Evolutionary conservation across 139 green algal genomes (phyloP).

Genomic region (Micractinium conductrix): DNA sequence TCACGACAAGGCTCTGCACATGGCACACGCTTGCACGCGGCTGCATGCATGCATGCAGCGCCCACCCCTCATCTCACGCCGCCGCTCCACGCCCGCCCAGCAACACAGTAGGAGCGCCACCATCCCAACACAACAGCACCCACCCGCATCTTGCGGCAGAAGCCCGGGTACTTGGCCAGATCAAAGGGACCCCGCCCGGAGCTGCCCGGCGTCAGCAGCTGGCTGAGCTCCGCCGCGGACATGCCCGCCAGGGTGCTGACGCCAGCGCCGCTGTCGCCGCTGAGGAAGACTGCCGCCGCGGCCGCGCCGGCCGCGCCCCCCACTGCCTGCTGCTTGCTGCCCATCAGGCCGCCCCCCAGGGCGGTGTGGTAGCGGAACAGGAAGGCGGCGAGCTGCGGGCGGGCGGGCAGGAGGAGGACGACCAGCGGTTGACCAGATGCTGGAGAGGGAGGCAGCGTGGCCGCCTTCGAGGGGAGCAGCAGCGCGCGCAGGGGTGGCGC

Average conservation of each 20-base stretch:
- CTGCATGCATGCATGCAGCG: background rate
- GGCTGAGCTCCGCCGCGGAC: background rate
- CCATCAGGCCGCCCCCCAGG: too few relatives aligned
- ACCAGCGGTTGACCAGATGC: background rate
- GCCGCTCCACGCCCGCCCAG: background rate
- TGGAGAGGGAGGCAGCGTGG: too few relatives aligned
- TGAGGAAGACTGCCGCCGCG: background rate
- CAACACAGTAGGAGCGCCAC: too few relatives aligned
- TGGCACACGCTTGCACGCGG: background rate
- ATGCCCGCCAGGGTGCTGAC: background rate
- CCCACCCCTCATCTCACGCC: background rate
- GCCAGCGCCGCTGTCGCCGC: conserved; percentile 5
- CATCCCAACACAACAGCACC: too few relatives aligned
- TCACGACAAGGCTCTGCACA: background rate
- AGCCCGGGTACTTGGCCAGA: conserved; percentile 11
- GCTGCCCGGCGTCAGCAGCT: conserved; percentile 21
- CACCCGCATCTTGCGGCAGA: conserved; percentile 38
- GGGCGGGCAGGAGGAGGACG: background rate
- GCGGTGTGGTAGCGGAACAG: background rate
- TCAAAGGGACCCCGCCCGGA: conserved; percentile 18
- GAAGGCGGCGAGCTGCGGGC: background rate
- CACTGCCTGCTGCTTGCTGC: background rate
- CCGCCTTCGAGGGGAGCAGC: too few relatives aligned
- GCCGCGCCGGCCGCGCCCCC: background rate
- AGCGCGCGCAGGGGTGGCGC: too few relatives aligned